A percentile compares a stretch with the other conserved stretches of the same genome.
Conservation (phyloP, 192 early-diverging fungal species). For the Jimgerdemannia flammicorona region DNA sequence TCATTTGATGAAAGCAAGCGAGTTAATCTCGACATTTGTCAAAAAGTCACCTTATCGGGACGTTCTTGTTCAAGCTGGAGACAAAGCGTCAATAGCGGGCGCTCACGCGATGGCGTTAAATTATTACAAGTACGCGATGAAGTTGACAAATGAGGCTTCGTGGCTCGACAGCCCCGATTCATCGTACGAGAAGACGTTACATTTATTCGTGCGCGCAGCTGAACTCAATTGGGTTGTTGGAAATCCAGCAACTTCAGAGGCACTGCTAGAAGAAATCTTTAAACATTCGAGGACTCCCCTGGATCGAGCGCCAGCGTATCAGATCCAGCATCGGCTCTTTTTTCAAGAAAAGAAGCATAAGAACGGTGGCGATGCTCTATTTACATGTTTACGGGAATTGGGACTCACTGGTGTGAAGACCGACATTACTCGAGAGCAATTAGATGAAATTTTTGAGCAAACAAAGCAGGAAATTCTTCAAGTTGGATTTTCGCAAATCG, state of each 20-base stretch:
- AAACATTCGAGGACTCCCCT: conserved; percentile 12
- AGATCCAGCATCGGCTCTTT: conserved; percentile 18
- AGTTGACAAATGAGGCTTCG: neutral
- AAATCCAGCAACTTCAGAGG: conserved; percentile 14
- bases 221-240: conserved; percentile 21
- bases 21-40: conserved; percentile 1
- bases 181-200: conserved; percentile 6
- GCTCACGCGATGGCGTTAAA: conserved; percentile 20
- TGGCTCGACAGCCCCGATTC: conserved; percentile 8
- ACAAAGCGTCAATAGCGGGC: conserved; percentile 16
- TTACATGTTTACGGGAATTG: conserved; percentile 17
- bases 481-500: conserved; percentile 13
- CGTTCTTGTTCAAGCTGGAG: conserved; percentile 17
- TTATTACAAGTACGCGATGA: conserved; percentile 18
- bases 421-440: neutral
- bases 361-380: conserved; percentile 2
- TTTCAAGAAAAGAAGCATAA: conserved; percentile 23
- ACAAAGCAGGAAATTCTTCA: conserved; percentile 8
- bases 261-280: conserved; percentile 13
- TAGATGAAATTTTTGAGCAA: conserved; percentile 2
- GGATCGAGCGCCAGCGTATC: conserved; percentile 20
- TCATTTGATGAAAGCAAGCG: conserved; percentile 23
- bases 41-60: conserved; percentile 12
- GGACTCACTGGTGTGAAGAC: conserved; percentile 10
- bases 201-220: conserved; percentile 14